Base-by-base conservation (phyloP, 2,329 filamentous ascomycete species). In the Diaporthe amygdali region DNA sequence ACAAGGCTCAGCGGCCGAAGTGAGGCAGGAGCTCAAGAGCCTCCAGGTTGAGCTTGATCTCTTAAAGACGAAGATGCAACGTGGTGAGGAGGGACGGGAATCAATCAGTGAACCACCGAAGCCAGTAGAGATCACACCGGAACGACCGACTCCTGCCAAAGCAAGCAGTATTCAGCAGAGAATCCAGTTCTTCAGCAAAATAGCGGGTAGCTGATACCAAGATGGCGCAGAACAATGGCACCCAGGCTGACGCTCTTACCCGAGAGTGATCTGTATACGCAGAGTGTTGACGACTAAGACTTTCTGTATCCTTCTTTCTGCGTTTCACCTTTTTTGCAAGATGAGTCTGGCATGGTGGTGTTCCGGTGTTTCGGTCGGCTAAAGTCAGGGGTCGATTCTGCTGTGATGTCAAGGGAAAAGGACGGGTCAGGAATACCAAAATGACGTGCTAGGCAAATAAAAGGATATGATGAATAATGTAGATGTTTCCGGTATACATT, bases 131-230 rank as follows among this genome's bases (percentile, higher is more conserved):
- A 3, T 17, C n/a, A 22, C 32, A 27, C 44, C 59, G 9, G 49
- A 46, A 46, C 44, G n/a, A 15, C 59, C 59, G 12, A 44, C 8
- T 14, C 15, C 14, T 64, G 44, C n/a, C n/a, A 64, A 49, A 12
- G 10, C 59, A 47, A 41, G 30, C 44, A 64, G 44, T 5, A 64
- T 64, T 5, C 59, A 64, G n/a, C 59, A 64, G 3, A 25, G 59
- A 17, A 64, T 64, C 20, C 59, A 64, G 14, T 64, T 64, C 44
- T 64, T 64, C 30, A 64, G 44, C 59, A 49, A 64, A 27, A 64
- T 49, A 64, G 44, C 14, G 4, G 37, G 9, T 30, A 27, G 3
- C 9, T 64, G 41, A 49, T 27, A 8, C 7, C 20, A 37, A 27
- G n/a, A 3, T 3, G 7, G 20, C 44, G 2, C 14, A 37, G 20